Conservation (phyloP, 75 land plant genomes). For the Selaginella tamariscina region DNA sequence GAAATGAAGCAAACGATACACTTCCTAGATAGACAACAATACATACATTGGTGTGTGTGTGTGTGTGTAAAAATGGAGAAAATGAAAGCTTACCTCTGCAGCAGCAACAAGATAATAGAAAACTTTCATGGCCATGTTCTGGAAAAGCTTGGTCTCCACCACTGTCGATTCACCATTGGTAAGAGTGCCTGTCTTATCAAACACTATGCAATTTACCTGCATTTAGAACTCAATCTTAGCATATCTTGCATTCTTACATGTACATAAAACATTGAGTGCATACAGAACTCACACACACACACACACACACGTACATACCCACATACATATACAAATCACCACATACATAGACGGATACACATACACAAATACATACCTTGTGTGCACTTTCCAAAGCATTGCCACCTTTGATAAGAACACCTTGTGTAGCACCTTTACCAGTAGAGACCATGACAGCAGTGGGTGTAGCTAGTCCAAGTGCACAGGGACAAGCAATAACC, state of each 20-base stretch:
- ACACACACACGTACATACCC: neutral
- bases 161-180: slow-evolving; percentile 27
- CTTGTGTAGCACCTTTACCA: slow-evolving; percentile 84
- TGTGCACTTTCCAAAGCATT: slow-evolving; percentile 80
- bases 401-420: slow-evolving; percentile 93
- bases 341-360: neutral
- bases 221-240: no score
- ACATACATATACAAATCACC: neutral
- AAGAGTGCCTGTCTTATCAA: slow-evolving; percentile 41
- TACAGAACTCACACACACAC: neutral
- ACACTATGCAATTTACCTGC: slow-evolving; percentile 8
- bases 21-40: neutral
- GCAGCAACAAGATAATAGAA: neutral
- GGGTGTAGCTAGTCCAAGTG: slow-evolving; percentile 90
- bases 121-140: neutral
- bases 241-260: no score
- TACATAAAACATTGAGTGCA: neutral
- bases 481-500: slow-evolving; percentile 96
- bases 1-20: no score
- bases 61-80: no score
- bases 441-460: slow-evolving; percentile 99
- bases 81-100: neutral
- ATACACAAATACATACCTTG: slow-evolving; percentile 34
- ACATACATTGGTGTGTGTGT: neutral
- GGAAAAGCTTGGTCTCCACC: neutral